Evolutionary conservation across 495 filamentous ascomycete species (phyloP).

Genomic region (Cairneyella variabilis): DNA sequence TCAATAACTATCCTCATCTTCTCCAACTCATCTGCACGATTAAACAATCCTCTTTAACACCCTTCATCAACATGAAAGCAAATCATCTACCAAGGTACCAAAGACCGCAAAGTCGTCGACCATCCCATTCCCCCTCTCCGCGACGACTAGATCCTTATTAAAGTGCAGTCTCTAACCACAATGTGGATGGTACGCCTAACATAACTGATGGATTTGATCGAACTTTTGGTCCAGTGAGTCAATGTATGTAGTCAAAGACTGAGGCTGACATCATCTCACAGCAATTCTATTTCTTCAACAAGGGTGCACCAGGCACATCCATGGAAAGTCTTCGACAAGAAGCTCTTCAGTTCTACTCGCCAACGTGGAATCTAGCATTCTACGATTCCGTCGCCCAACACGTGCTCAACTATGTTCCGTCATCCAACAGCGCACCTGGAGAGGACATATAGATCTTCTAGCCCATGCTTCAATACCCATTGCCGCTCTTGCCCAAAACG

Average conservation of each 20-base stretch:
- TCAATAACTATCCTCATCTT: too few species aligned
- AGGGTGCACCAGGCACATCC: constrained; percentile 36
- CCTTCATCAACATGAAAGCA: too few species aligned
- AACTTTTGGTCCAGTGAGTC: constrained; percentile 45
- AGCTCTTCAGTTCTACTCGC: constrained; percentile 40
- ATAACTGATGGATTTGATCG: constrained; percentile 56
- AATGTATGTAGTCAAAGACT: background rate
- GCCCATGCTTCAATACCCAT: constrained; percentile 39
- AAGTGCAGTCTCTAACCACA: constrained; percentile 53
- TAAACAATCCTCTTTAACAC: too few species aligned
- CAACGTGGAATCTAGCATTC: constrained; percentile 49
- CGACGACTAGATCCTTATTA: too few species aligned
- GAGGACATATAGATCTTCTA: constrained; percentile 43
- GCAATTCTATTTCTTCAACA: constrained; percentile 56
- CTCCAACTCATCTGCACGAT: too few species aligned
- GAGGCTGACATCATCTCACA: background rate
- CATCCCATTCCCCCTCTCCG: too few species aligned
- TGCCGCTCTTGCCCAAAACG: constrained; percentile 47
- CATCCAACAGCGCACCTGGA: constrained; percentile 37
- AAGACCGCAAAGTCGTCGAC: too few species aligned
- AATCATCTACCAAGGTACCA: too few species aligned
- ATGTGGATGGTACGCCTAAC: constrained; percentile 52
- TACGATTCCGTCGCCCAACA: constrained; percentile 54
- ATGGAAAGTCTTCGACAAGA: constrained; percentile 43
- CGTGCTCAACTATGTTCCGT: constrained; percentile 50